Evolutionary conservation across 371 early-diverging fungal genomes (phyloP).

Genomic region (Rhizomucor pusillus): DNA sequence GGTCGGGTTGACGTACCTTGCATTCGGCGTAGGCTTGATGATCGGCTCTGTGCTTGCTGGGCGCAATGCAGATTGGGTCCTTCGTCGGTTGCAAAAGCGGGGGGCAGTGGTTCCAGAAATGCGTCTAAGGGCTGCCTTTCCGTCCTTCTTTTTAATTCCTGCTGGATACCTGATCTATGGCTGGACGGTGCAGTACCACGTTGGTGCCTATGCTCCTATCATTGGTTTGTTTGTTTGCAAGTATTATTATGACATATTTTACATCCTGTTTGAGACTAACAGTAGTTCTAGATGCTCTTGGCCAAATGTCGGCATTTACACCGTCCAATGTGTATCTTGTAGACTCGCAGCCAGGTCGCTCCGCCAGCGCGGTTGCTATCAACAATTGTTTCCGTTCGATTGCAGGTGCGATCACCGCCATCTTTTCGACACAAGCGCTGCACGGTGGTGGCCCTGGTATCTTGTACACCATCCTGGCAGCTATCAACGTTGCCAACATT

Average conservation of each 20-base stretch:
- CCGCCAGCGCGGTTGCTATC: conserved; percentile 33
- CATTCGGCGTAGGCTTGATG: conserved; percentile 44
- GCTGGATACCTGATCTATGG: conserved; percentile 36
- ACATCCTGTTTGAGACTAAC: background rate
- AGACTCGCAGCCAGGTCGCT: conserved; percentile 15
- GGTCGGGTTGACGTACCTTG: conserved; percentile 48
- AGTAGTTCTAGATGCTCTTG: conserved; percentile 21
- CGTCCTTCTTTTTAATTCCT: conserved; percentile 34
- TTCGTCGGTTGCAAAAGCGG: conserved; percentile 22
- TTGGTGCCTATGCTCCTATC: conserved; percentile 23
- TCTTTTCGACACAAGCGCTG: conserved; percentile 22
- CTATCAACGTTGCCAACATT: conserved; percentile 19
- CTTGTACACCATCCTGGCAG: conserved; percentile 25
- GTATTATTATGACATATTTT: too few species aligned
- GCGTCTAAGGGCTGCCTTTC: conserved; percentile 37
- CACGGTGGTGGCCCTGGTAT: conserved; percentile 25
- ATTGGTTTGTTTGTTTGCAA: conserved; percentile 33
- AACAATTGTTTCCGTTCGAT: conserved; percentile 41
- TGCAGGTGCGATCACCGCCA: conserved; percentile 28
- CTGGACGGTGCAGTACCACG: conserved; percentile 28
- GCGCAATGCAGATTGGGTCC: conserved; percentile 41
- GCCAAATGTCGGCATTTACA: conserved; percentile 28
- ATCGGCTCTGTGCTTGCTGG: conserved; percentile 49
- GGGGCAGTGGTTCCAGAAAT: conserved; percentile 34
- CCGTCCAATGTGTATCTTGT: conserved; percentile 17